A percentile compares a stretch with the other conserved stretches of the same genome.
phyloP scores from a whole-genome alignment of 805 yeast species.

The Wickerhamiella siamensis region DNA sequence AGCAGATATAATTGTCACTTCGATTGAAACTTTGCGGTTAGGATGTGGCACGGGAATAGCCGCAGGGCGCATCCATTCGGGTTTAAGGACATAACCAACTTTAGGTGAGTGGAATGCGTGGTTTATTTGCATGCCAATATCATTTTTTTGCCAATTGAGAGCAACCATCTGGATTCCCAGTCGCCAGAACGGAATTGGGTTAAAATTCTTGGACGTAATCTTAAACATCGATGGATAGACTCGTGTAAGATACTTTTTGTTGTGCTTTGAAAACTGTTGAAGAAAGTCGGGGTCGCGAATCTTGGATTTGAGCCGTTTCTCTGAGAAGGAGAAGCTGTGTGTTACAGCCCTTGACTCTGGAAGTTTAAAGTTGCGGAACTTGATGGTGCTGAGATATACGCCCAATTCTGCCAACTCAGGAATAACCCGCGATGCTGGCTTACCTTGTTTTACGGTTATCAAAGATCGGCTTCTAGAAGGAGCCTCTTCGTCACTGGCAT shows the following conservation, averaged over 20 bases:
- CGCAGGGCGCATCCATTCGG: constrained; percentile 27
- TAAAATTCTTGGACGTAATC: constrained; percentile 64
- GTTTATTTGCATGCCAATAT: constrained; percentile 76
- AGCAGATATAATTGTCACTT: constrained; percentile 52
- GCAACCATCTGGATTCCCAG: constrained; percentile 91
- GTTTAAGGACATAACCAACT: constrained; percentile 69
- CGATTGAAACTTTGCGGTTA: constrained; percentile 12
- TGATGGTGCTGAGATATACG: constrained; percentile 58
- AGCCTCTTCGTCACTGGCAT: neutral
- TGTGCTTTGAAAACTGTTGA: constrained; percentile 55
- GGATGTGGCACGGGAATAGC: constrained; percentile 5
- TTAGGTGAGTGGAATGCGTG: constrained; percentile 50
- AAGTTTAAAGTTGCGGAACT: constrained; percentile 66
- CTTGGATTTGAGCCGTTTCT: constrained; percentile 50
- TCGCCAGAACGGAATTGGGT: constrained; percentile 68
- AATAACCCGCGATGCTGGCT: constrained; percentile 11
- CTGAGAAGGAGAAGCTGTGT: constrained; percentile 81
- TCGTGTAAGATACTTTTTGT: constrained; percentile 59
- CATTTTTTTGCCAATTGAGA: constrained; percentile 90
- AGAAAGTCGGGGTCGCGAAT: constrained; percentile 43
- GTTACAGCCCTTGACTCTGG: constrained; percentile 71
- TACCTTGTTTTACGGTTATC: neutral
- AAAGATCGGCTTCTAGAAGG: neutral
- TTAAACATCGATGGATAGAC: constrained; percentile 76
- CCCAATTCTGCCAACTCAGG: constrained; percentile 42